Evolutionary conservation across 208 protist genomes (phyloP), one percentile per base, ranked within the genome.

Genomic region (Leishmania braziliensis): DNA sequence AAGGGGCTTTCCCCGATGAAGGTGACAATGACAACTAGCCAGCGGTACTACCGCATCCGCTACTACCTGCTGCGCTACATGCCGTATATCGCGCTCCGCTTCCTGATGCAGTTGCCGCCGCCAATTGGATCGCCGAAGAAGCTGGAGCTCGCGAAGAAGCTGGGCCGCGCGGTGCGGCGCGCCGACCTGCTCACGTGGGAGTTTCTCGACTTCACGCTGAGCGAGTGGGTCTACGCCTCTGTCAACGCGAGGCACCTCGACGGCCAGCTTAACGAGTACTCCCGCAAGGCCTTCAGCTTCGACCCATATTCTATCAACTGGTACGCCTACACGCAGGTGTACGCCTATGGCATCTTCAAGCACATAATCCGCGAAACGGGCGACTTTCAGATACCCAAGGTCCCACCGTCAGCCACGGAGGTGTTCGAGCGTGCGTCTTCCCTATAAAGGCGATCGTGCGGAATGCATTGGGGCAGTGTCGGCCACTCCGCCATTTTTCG

Each of bases 301-400:
- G 93, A 96, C 80, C 84, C 90, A 8, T 88, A 90, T 82, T 75
- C 83, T 63, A 93, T 96, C 66, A 89, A 93, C 78, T 96, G 93
- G 93, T 92, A 82, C 78, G 75, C 78, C 63, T 96, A 95, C 84
- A 76, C 80, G n/a, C 90, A 93, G 76, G 70, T 86, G 54, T 96
- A 96, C 84, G 84, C 80, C 56, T 91, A 92, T 75, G 93, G 93
- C 69, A 84, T 96, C 53, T 80, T 94, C 51, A 92, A 95, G 82
- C 73, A 93, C 84, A 92, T 96, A 69, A 73, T 96, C 46, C 79
- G 85, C 36, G 88, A 95, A 66, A 91, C 83, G 26, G 86, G 75
- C 20, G 63, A 78, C 72, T 87, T 91, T 51, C 46, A 84, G 51
- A 39, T 69, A 23, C 92, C 92, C 48, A 80, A 74, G 70, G 50